Evolutionary conservation across 2,329 filamentous ascomycete species (phyloP).

Genomic region (Ceratocystis cacaofunesta): DNA sequence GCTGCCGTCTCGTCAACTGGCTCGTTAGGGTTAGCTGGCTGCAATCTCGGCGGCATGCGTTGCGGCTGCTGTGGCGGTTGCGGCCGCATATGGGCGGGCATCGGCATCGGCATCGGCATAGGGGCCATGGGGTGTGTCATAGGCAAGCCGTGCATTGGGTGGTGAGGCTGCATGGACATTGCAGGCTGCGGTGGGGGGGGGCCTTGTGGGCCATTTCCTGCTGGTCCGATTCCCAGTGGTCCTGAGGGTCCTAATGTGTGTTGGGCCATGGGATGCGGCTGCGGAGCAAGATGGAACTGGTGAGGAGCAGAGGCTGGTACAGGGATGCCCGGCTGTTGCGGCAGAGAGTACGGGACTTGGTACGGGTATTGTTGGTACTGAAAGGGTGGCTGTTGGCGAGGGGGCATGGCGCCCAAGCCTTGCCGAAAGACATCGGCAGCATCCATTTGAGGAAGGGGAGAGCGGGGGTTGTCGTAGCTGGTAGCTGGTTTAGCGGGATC

Average conservation of each 20-base stretch:
- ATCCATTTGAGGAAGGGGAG: constrained; percentile 33
- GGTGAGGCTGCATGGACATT: constrained; percentile 17
- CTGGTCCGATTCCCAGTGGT: background rate
- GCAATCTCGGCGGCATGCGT: constrained; percentile 13
- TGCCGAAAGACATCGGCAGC: constrained; percentile 44
- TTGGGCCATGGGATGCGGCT: constrained; percentile 21
- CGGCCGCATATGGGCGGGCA: constrained; percentile 7
- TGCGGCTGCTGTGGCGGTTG: constrained; percentile 9
- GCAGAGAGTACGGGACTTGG: constrained; percentile 14
- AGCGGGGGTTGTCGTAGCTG: background rate
- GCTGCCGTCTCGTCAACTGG: constrained; percentile 22
- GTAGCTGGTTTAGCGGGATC: background rate
- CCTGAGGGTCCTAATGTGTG: background rate
- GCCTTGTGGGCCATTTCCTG: background rate
- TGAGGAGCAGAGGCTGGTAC: constrained; percentile 4
- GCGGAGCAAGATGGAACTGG: constrained; percentile 14
- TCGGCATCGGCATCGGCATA: constrained; percentile 14
- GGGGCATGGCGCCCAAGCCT: constrained; percentile 31
- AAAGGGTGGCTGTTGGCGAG: constrained; percentile 14
- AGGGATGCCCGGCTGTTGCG: constrained; percentile 14
- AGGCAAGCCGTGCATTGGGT: constrained; percentile 19
- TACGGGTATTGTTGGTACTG: constrained; percentile 15
- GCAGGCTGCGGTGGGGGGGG: constrained; percentile 17
- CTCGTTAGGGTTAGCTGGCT: constrained; percentile 16
- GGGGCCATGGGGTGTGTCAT: constrained; percentile 13